Base-by-base conservation (phyloP, 2,329 filamentous ascomycete genomes). In the Phaeosphaeria sp. region DNA sequence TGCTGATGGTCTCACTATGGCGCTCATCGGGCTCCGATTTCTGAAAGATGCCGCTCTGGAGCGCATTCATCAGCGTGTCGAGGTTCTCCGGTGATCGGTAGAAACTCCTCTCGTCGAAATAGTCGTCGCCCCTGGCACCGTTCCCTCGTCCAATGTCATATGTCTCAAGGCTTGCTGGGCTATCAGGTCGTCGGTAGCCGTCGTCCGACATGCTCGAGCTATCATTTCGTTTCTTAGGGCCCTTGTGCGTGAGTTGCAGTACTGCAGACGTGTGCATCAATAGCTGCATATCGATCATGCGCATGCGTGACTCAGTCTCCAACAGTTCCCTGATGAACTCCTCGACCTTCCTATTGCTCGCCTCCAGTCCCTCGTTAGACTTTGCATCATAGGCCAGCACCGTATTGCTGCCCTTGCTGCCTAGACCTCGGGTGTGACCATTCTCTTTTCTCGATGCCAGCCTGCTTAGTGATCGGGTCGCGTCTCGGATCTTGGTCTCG, bases 401-500 rank as follows among this genome's bases (percentile, higher is more conserved):
- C 10, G 61, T n/a, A 21, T 63, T 63, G 52, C 76, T 75, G 58
- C 80, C 81, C 46, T 83, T 78, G 46, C 85, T 79, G 63, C 82
- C 78, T 44, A 84, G 77, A 52, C 78, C 79, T 56, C 80, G 89
- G 77, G 75, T 84, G 73, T 77, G 83, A 57, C 69, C 68, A 49
- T 67, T 71, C 18, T 63, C 62, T 61, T 84, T 83, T n/a, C 87
- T 84, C 9, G 86, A 86, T 73, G 96, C 92, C 27, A 99, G 82
- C 68, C 90, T 89, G 57, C 89, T 89, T 78, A 99, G 89, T 42
- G 93, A 96, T 63, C 90, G 86, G 11, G 95, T 92, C 0, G 95
- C 95, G 83, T 98, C 94, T 68, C 93, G 90, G 69, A 97, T 92
- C 80, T 98, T 99, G 54, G 89, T 90, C 77, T 99, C 95, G 46